Conservation (phyloP, 1,284 basidiomycete genomes). For the Naganishia sp. region DNA sequence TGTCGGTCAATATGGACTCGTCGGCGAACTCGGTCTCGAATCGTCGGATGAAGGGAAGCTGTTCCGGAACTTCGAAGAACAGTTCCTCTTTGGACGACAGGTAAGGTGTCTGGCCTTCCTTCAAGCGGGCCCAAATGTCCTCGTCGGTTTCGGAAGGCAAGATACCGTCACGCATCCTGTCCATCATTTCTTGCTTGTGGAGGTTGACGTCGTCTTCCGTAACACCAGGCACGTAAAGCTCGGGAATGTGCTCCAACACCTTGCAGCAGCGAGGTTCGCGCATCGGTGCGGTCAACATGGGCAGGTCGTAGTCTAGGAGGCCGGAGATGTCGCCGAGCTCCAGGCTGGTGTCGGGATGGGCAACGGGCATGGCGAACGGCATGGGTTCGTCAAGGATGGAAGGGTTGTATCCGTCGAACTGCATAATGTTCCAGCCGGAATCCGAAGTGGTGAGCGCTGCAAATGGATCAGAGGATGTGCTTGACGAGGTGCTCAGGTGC, state of each 20-base stretch:
- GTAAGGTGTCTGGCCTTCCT: neutral
- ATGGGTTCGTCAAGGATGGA: slow-evolving; percentile 2
- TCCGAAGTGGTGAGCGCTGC: neutral
- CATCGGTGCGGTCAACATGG: neutral
- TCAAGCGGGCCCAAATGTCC: neutral
- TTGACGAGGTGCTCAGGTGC: neutral
- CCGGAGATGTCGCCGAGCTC: slow-evolving; percentile 7
- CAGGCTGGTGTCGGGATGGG: neutral
- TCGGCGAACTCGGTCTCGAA: neutral
- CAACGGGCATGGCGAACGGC: slow-evolving; percentile 3
- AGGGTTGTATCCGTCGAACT: slow-evolving; percentile 1
- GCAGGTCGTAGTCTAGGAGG: neutral
- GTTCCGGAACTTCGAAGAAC: slow-evolving; percentile 7
- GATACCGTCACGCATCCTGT: neutral
- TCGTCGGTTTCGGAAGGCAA: neutral
- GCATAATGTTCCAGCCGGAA: neutral
- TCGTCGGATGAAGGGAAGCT: neutral
- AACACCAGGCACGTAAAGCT: neutral
- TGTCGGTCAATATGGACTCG: too few species aligned
- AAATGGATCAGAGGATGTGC: neutral
- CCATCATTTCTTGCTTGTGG: neutral
- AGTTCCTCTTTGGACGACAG: slow-evolving; percentile 5
- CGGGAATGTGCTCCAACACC: neutral
- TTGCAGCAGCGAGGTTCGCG: neutral
- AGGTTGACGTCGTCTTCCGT: neutral